A percentile compares a stretch with the other conserved stretches of the same genome.
phyloP scores from a whole-genome alignment of 768 basidiomycete species.

The Trametes coccinea region DNA sequence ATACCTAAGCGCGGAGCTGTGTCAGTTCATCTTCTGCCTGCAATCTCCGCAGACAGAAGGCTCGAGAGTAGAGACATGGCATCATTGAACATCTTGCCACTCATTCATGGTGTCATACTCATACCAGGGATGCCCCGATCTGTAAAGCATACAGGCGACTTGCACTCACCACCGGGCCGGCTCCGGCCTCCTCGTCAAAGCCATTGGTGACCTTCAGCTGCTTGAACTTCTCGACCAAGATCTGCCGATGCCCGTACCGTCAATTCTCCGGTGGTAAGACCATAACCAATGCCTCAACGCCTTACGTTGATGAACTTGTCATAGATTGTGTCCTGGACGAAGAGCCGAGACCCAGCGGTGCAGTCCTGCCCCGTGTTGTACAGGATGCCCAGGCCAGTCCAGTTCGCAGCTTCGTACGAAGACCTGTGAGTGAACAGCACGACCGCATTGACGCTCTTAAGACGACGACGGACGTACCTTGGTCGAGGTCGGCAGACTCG shows the following conservation, averaged over 20 bases:
- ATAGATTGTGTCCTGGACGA: conserved; percentile 85
- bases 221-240: conserved; percentile 67
- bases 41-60: too few relatives aligned
- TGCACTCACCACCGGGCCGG: conserved; percentile 78
- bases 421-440: background rate
- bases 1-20: conserved; percentile 49
- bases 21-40: too few relatives aligned
- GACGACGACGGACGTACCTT: conserved; percentile 46
- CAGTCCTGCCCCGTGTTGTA: conserved; percentile 94
- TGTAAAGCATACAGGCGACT: too few relatives aligned
- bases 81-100: too few relatives aligned
- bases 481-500: conserved; percentile 87
- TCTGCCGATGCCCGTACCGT: background rate
- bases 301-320: conserved; percentile 68
- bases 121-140: too few relatives aligned
- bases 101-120: too few relatives aligned
- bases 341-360: conserved; percentile 87
- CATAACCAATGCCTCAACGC: too few relatives aligned
- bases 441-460: too few relatives aligned
- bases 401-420: conserved; percentile 59
- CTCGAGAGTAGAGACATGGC: too few relatives aligned
- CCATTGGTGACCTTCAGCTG: conserved; percentile 77
- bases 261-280: background rate
- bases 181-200: conserved; percentile 69
- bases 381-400: conserved; percentile 83